Percentiles rank a stretch among this genome's conserved stretches.
phyloP scores from a whole-genome alignment of 2,329 filamentous ascomycete genomes.

The Epichloe uncinata region DNA sequence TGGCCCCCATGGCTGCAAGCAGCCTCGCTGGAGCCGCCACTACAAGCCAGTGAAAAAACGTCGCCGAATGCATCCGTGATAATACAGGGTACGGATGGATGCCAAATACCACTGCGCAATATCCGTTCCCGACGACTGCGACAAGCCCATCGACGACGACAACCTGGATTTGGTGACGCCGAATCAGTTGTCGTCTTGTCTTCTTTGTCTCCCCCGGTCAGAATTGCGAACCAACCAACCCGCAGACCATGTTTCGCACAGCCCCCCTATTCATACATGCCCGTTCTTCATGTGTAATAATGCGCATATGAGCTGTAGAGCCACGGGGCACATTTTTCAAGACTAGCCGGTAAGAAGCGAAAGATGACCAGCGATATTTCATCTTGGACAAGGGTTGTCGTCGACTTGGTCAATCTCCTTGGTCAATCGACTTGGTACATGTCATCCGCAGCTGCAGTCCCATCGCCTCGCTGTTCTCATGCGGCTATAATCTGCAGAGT shows the following conservation, averaged over 20 bases:
- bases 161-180: no score
- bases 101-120: neutral
- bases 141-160: no score
- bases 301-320: neutral
- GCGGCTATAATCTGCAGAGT: neutral
- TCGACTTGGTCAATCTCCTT: neutral
- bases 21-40: conserved; percentile 7
- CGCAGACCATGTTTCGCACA: no score
- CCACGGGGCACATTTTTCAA: neutral
- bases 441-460: neutral
- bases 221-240: neutral
- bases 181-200: no score
- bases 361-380: neutral
- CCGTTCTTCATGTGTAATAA: neutral
- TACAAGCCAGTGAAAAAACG: no score
- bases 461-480: neutral
- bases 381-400: neutral
- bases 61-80: no score
- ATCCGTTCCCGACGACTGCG: no score
- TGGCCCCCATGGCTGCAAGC: conserved; percentile 5
- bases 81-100: neutral
- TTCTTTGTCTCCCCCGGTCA: neutral
- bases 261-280: no score
- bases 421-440: neutral
- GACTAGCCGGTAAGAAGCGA: neutral